Base-by-base conservation (phyloP, 2,329 filamentous ascomycete genomes). In the Neofusicoccum parvum region DNA sequence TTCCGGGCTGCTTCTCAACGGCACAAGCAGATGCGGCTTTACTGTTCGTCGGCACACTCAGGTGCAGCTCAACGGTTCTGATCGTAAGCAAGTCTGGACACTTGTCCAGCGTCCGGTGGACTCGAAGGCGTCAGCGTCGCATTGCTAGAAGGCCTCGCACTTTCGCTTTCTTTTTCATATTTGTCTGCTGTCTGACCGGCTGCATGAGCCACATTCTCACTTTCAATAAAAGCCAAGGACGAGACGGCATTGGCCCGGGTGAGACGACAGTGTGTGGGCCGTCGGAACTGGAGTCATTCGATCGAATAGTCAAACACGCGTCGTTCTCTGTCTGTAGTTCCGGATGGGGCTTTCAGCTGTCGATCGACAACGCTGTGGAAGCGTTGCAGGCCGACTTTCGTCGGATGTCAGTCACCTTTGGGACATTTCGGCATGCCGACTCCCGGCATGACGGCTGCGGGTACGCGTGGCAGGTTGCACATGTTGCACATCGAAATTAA, bases 391-490 rank as follows among this genome's bases (percentile, higher is more conserved):
- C 39, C 37, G 54, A 14, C 20, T 34, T 10, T 20, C 23, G 9
- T n/a, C 39, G 54, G 23, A 32, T 10, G 20, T 10, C 39, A 6
- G 4, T 36, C 14, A 15, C 17, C 12, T n/a, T 32, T 32, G 27
- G 27, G 27, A 32, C 43, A 11, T 5, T 37, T 51, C 56, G 56
- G 56, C 43, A 48, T 60, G 56, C 56, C 56, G 56, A 60, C n/a
- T 23, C 15, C 12, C 12, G 11, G n/a, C 7, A 20, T 12, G 15
- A 14, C 20, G 17, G 53, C 14, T 6, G 6, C 54, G 39, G 23
- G 14, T 17, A 15, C 12, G 36, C 51, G 7, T 43, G 17, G 20
- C 17, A 43, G 39, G 56, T 60, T 37, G 10, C 32, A 48, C 56
- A 36, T 2, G 56, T 60, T 37, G 10, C 32, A 48, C 56, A 23